Base-by-base conservation (phyloP, 192 early-diverging fungal species). In the Rhizophagus prolifer region DNA sequence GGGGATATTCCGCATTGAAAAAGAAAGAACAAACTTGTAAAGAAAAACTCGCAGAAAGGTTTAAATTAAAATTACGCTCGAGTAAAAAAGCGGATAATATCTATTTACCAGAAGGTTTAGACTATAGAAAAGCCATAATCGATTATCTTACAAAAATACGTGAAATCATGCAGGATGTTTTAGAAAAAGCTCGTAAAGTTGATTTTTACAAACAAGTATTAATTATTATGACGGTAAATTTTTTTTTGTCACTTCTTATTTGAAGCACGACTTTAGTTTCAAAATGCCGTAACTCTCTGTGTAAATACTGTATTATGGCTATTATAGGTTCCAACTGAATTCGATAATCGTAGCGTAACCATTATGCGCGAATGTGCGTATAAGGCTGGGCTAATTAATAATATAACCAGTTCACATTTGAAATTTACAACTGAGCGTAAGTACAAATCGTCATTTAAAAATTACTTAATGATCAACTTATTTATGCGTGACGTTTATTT, bases 341-440 rank as follows among this genome's bases (percentile, higher is more conserved):
- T 73, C n/a, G 58, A 8, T 38, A 9, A 41, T 19, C 7, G 38
- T 21, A 23, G 58, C 13, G 36, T 34, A 1, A 31, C 5, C 25
- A 60, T 23, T 8, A 41, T 73, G 72, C 58, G 58, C 7, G 16
- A 58, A 25, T 73, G 72, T 10, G 44, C 44, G 13, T 58, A 14
- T 10, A 25, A 61, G 0, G 72, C 72, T n/a, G 36, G 34, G 14
- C 25, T 73, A 41, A 41, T 73, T 13, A 38, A 23, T 0, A 1
- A 38, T 13, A 13, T 6, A 3, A 26, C 21, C 0, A 60, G 31
- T 26, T n/a, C 28, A 14, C 61, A 41, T 31, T 34, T 61, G 13
- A 25, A 60, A 61, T 73, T 73, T 25, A 73, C 36, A 9, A 25
- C 58, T 25, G 72, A 73, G 19, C 58, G 72, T 61, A 73, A 73